Evolutionary conservation across 371 early-diverging fungal species (phyloP), one percentile per base, ranked within the genome.

Genomic region (Dichotomocladium elegans): DNA sequence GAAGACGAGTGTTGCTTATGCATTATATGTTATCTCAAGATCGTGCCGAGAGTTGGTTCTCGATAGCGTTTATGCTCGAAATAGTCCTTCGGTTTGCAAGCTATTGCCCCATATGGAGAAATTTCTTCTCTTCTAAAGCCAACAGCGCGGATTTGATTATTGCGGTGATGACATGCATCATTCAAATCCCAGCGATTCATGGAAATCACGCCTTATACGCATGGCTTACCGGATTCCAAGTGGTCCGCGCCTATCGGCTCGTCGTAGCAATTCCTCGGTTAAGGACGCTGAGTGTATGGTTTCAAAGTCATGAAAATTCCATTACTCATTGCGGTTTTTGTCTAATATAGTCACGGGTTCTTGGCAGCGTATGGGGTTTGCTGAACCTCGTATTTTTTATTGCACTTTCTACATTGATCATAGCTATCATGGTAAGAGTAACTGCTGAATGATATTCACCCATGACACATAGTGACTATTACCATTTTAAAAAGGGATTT

Each of bases 301-400:
- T 12, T 5, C 17, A 25, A 2, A 6, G 11, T 31, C 31, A 28
- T 52, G 14, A 1, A 17, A 25, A 25, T n/a, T n/a, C n/a, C n/a
- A n/a, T n/a, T n/a, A n/a, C n/a, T n/a, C n/a, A n/a, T 34, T 31
- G 3, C 50, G 6, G 1, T 25, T 45, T 5, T 27, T 29, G n/a
- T 45, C 4, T 45, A 17, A 21, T 17, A 7, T 63, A 82, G 83
- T 61, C 72, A 43, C 72, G 80, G 31, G 77, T 83, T 1, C 65
- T 83, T 27, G 82, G 83, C 54, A 78, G 81, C 51, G 77, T 81
- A 22, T 63, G 72, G 41, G 84, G 82, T 75, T 58, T 84, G 2
- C 60, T 83, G 44, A 83, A 83, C 53, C 70, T 87, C 66, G 56
- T 82, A 0, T 79, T 82, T 25, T 87, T 87, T 49, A 83, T 87